A percentile compares a stretch with the other conserved stretches of the same genome.
phyloP scores from a whole-genome alignment of 2,329 filamentous ascomycete species.

The Cytospora leucostoma region DNA sequence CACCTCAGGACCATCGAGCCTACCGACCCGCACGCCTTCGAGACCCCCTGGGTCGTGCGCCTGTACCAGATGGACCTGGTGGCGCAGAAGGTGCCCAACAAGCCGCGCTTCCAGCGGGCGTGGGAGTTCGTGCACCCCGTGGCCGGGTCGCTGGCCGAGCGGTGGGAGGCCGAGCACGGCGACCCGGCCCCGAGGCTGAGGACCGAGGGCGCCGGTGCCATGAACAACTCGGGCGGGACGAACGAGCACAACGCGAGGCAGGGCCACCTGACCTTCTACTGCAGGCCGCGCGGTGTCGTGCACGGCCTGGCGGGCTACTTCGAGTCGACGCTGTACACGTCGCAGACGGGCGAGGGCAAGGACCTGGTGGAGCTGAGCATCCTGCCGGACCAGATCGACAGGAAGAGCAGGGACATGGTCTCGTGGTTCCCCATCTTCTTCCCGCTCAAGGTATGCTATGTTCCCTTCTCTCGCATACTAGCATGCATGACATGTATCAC shows the following conservation, averaged over 20 bases:
- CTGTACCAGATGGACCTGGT: slow-evolving; percentile 88
- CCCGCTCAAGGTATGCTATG: slow-evolving; percentile 74
- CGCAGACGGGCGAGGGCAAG: slow-evolving; percentile 42
- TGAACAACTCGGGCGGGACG: slow-evolving; percentile 73
- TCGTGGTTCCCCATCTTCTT: slow-evolving; percentile 99
- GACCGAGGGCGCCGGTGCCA: slow-evolving; percentile 69
- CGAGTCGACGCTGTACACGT: slow-evolving; percentile 87
- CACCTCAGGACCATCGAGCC: slow-evolving; percentile 69
- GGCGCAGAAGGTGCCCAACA: slow-evolving; percentile 61
- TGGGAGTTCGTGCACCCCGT: slow-evolving; percentile 83
- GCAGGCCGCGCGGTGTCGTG: slow-evolving; percentile 75
- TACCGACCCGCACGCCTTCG: slow-evolving; percentile 71
- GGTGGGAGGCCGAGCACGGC: slow-evolving; percentile 46
- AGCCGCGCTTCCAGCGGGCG: slow-evolving; percentile 68
- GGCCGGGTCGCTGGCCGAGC: slow-evolving; percentile 43
- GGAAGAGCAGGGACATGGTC: slow-evolving; percentile 96
- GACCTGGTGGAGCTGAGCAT: slow-evolving; percentile 83
- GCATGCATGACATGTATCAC: not conserved
- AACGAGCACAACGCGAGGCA: slow-evolving; percentile 92
- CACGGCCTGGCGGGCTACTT: slow-evolving; percentile 95
- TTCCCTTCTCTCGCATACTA: slow-evolving; percentile 4
- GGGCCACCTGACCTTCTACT: slow-evolving; percentile 76
- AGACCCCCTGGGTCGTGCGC: slow-evolving; percentile 94
- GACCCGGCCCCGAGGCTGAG: slow-evolving; percentile 61
- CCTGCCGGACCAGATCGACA: slow-evolving; percentile 86